Base-by-base conservation (phyloP, 352 stramenopile genomes). In the Globisporangium abappressorium region DNA sequence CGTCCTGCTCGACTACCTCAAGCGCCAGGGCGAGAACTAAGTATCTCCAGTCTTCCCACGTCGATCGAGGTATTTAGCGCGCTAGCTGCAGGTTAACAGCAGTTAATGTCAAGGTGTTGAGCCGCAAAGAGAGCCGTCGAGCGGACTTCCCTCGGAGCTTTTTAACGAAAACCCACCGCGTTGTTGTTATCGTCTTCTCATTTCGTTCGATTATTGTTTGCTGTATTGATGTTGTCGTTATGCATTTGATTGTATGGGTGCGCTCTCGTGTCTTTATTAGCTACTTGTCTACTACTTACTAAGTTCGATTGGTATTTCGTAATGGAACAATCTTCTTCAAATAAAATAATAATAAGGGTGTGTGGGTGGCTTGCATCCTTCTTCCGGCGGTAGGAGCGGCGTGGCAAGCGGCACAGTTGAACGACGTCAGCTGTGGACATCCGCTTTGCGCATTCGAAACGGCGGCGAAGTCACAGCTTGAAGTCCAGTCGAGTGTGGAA, bases 1-100 rank as follows among this genome's bases (percentile, higher is more conserved):
- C 72, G 93, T 99, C 62, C 92, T 99, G 55, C 87, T 99, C 68
- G 95, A 99, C 78, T 99, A 99, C 90, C 92, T 99, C 70, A 98
- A 99, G 91, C 98, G 87, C 73, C 89, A 94, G 79, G 87, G 87
- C 72, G 89, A 94, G 75, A 94, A 93, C 83, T 96, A 93, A 90
- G 75, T 68, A 26, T 46, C 33, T 46, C 64, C 30, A 51, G 43
- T 51, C 18, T 14, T 66, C 56, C 18, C 43, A 57, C 65, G 59
- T 36, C 69, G 58, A 63, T 36, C 69, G 58, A 63, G 65, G 73
- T 70, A 65, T 69, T 80, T 67, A 68, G 38, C 34, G 38, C 60
- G 46, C 22, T 54, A 28, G 26, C 24, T n/a, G 33, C 70, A 76
- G 61, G 61, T 65, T 69, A 54, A 46, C 22, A 49, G 30, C 33